Evolutionary conservation across 2,329 filamentous ascomycete genomes (phyloP).

Genomic region (Corinectria fuckeliana): DNA sequence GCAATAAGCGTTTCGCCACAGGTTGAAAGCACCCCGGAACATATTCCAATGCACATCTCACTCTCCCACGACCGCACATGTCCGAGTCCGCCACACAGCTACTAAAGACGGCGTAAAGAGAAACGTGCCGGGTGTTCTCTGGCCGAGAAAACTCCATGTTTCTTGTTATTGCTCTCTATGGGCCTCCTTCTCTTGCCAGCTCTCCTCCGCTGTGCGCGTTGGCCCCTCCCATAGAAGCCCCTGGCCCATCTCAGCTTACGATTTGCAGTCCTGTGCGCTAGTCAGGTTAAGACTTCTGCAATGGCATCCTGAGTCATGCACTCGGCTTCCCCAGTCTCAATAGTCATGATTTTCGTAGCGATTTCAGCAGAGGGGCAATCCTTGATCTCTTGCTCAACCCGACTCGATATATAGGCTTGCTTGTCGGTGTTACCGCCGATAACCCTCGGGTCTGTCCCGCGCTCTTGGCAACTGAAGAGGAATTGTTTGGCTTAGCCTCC

Average conservation of each 20-base stretch:
- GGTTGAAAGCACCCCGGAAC: not conserved
- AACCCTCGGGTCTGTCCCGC: conserved; percentile 25
- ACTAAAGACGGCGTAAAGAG: not conserved
- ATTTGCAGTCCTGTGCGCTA: not conserved
- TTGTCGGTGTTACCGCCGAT: conserved; percentile 22
- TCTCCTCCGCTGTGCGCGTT: too few species aligned
- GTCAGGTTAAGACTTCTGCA: too few species aligned
- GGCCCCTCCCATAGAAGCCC: too few species aligned
- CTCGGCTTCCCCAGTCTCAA: not conserved
- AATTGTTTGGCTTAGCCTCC: conserved; percentile 4
- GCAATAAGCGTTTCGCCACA: not conserved
- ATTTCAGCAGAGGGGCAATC: conserved; percentile 60
- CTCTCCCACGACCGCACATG: not conserved
- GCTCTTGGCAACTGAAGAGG: conserved; percentile 1
- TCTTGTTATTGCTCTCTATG: too few species aligned
- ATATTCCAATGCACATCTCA: not conserved
- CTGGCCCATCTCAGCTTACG: too few species aligned
- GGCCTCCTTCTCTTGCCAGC: too few species aligned
- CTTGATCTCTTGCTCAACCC: conserved; percentile 58
- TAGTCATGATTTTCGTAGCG: conserved; percentile 48
- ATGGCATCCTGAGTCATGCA: too few species aligned
- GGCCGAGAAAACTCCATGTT: not conserved
- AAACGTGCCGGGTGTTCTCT: not conserved
- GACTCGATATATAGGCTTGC: conserved; percentile 55
- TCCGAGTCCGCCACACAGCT: not conserved